These are phyloP conservation scores for Heliosperma pusillum DNA, from an alignment of 148 eudicot genomes.

Conservation along the genomic window DNA sequence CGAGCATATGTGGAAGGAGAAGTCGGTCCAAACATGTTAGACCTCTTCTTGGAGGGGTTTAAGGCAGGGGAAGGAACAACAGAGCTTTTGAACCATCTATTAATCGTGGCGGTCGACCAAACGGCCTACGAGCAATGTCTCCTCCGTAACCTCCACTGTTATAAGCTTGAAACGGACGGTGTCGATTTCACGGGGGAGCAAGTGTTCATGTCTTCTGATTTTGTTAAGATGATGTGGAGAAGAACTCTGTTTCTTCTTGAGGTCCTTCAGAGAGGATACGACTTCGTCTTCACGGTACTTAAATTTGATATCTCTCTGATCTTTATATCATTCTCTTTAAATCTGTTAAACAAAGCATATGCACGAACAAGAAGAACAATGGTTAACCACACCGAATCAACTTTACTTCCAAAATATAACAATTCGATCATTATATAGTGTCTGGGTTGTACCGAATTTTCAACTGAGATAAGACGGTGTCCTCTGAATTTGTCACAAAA, in stretches of 20 bases:
- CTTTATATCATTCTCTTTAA: too few species aligned
- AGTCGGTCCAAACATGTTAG: slow-evolving; percentile 49
- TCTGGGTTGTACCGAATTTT: too few species aligned
- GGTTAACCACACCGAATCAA: too few species aligned
- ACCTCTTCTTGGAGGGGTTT: slow-evolving; percentile 65
- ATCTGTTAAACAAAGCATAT: too few species aligned
- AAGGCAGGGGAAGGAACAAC: slow-evolving; percentile 66
- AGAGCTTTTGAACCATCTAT: slow-evolving; percentile 39
- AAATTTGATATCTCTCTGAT: too few species aligned
- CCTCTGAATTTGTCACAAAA: too few species aligned
- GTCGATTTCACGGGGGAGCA: slow-evolving; percentile 47
- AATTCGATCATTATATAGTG: too few species aligned
- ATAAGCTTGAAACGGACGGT: slow-evolving; percentile 50
- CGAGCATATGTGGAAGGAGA: slow-evolving; percentile 58
- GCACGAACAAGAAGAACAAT: too few species aligned
- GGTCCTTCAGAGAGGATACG: slow-evolving; percentile 58
- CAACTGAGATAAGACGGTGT: too few species aligned
- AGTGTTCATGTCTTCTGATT: slow-evolving; percentile 64
- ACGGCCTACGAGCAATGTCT: slow-evolving; percentile 54
- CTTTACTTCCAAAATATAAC: too few species aligned
- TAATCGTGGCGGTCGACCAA: slow-evolving; percentile 69
- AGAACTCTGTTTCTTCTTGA: slow-evolving; percentile 55
- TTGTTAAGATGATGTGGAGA: slow-evolving; percentile 84
- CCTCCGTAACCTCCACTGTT: slow-evolving; percentile 56
- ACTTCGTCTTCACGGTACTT: slow-evolving; percentile 71